Evolutionary conservation across 2,329 filamentous ascomycete species (phyloP).

Genomic region (Verticillium tricorpus): DNA sequence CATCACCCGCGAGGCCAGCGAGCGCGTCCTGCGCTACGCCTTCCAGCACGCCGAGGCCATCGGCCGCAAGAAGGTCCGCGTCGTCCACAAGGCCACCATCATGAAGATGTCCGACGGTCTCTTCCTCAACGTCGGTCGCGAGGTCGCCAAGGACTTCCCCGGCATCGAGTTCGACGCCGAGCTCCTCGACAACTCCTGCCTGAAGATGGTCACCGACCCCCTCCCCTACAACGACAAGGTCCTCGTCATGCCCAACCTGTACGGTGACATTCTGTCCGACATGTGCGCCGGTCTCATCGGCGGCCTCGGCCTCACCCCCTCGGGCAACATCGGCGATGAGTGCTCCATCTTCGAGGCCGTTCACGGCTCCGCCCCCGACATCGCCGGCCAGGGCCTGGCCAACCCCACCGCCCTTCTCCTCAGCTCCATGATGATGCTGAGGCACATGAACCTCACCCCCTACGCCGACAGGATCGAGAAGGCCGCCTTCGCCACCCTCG

Average conservation of each 20-base stretch:
- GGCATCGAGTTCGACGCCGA: conserved; percentile 95
- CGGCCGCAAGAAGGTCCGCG: conserved; percentile 93
- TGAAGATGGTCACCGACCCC: conserved; percentile 98
- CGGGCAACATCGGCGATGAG: conserved; percentile 97
- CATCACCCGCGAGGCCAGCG: conserved; percentile 90
- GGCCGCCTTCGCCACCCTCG: conserved; percentile 90
- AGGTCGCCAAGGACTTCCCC: conserved; percentile 93
- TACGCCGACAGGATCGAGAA: conserved; percentile 87
- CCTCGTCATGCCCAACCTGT: conserved; percentile 95
- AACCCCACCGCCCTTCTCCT: conserved; percentile 97
- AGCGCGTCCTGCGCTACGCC: conserved; percentile 93
- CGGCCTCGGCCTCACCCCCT: conserved; percentile 93
- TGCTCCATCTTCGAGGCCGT: conserved; percentile 99
- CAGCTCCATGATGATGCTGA: conserved; percentile 98
- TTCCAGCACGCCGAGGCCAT: conserved; percentile 97
- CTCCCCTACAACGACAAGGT: conserved; percentile 98
- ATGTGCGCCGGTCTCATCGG: conserved; percentile 99
- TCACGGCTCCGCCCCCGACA: conserved; percentile 94
- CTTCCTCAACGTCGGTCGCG: conserved; percentile 81
- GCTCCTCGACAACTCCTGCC: conserved; percentile 97
- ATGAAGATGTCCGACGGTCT: conserved; percentile 99
- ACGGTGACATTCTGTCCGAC: conserved; percentile 98
- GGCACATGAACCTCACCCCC: conserved; percentile 88
- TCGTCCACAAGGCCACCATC: conserved; percentile 99
- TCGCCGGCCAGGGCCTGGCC: conserved; percentile 90